Percentiles rank a stretch among this genome's conserved stretches.
phyloP scores from a whole-genome alignment of 1,139 yeast species.

The Protomyces pachydermus region DNA sequence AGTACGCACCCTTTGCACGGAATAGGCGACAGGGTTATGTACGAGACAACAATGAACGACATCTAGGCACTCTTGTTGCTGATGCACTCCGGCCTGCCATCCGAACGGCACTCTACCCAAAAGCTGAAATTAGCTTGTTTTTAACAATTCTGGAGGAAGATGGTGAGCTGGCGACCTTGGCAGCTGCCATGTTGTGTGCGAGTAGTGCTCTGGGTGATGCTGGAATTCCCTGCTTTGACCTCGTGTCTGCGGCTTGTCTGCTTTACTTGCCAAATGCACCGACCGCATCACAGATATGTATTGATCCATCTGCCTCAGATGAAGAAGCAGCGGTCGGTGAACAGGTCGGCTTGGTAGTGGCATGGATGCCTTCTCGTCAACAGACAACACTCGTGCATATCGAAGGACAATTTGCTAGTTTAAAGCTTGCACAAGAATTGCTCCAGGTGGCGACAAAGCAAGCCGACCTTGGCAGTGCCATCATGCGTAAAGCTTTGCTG shows the following conservation, averaged over 20 bases:
- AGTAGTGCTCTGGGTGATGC: slow-evolving; percentile 14
- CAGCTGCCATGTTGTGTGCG: slow-evolving; percentile 2
- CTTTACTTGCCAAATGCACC: background rate
- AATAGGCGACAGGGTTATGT: slow-evolving; percentile 1
- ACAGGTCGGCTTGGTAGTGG: background rate
- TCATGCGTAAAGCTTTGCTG: background rate
- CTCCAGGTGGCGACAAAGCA: background rate
- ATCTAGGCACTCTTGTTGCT: background rate
- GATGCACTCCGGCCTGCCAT: slow-evolving; percentile 14
- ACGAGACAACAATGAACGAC: background rate
- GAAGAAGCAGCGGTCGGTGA: background rate
- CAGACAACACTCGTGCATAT: background rate
- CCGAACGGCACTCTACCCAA: slow-evolving; percentile 11
- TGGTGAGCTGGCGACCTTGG: background rate
- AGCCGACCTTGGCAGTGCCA: background rate
- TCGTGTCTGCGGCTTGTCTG: slow-evolving; percentile 2
- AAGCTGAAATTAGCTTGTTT: slow-evolving; percentile 21
- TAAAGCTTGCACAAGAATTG: background rate
- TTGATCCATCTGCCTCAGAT: background rate
- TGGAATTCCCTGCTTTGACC: slow-evolving; percentile 3
- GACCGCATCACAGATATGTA: background rate
- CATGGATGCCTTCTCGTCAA: background rate
- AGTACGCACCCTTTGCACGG: slow-evolving; percentile 5
- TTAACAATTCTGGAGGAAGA: slow-evolving; percentile 19
- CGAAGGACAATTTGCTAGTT: background rate